These are phyloP conservation scores for Echium plantagineum DNA, from an alignment of 257 asterid genomes.

Conservation along the genomic window DNA sequence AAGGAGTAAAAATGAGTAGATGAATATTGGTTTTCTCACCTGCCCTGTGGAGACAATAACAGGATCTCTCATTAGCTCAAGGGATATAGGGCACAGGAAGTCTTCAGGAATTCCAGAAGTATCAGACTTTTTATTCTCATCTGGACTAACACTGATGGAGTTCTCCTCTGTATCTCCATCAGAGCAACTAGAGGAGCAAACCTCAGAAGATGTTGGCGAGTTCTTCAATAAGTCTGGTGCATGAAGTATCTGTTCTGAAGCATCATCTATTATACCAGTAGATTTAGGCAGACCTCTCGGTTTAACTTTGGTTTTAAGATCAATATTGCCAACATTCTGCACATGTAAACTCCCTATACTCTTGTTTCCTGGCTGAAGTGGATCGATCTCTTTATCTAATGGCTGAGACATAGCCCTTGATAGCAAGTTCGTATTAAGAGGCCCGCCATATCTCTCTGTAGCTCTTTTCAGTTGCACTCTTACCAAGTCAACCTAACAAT, in stretches of 20 bases:
- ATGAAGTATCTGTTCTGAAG: constrained; percentile 19
- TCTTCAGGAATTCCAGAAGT: constrained; percentile 64
- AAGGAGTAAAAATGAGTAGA: neutral
- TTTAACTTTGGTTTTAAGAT: constrained; percentile 40
- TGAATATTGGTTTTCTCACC: constrained; percentile 11
- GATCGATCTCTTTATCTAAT: constrained; percentile 52
- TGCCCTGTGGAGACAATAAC: constrained; percentile 86
- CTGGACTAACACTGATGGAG: constrained; percentile 26
- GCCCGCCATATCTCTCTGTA: constrained; percentile 68
- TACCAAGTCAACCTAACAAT: constrained; percentile 48
- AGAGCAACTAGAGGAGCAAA: constrained; percentile 21
- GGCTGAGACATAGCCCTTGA: constrained; percentile 59
- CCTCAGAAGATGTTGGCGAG: constrained; percentile 27
- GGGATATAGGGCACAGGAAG: constrained; percentile 88
- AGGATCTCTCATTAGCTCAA: constrained; percentile 94
- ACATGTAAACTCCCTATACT: constrained; percentile 34
- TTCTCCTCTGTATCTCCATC: constrained; percentile 21
- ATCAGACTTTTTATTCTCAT: constrained; percentile 51
- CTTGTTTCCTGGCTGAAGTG: constrained; percentile 34
- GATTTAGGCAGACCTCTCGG: constrained; percentile 17
- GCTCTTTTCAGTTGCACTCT: constrained; percentile 82
- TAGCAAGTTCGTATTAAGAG: constrained; percentile 44
- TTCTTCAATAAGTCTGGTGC: constrained; percentile 21
- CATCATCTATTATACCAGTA: constrained; percentile 19
- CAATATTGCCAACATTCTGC: constrained; percentile 41